Percentiles rank a stretch among this genome's conserved stretches.
phyloP scores from a whole-genome alignment of 306 rosid genomes.

The Malus orientalis region DNA sequence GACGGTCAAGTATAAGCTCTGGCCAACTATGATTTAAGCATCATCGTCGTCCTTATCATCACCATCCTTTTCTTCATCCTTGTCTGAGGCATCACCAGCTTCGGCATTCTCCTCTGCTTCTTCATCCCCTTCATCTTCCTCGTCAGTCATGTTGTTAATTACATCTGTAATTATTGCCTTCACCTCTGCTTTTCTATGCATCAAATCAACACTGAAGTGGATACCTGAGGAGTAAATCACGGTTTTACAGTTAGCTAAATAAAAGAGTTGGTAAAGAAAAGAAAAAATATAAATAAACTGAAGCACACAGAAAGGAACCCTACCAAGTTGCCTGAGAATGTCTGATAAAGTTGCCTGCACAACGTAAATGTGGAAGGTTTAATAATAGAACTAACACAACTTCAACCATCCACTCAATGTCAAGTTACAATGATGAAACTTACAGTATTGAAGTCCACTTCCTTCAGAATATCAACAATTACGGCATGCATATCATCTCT shows the following conservation, averaged over 20 bases:
- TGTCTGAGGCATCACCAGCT: constrained; percentile 43
- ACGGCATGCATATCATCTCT: constrained; percentile 77
- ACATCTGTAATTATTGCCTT: constrained; percentile 95
- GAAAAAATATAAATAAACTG: background rate
- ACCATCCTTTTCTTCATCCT: constrained; percentile 27
- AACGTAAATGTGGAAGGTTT: constrained; percentile 2
- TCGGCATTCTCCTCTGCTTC: constrained; percentile 41
- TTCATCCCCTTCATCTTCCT: constrained; percentile 74
- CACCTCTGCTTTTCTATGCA: constrained; percentile 97
- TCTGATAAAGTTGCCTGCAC: constrained; percentile 96
- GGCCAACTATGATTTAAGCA: constrained; percentile 13
- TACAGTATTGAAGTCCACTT: constrained; percentile 94
- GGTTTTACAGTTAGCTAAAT: constrained; percentile 13
- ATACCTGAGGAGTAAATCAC: constrained; percentile 44
- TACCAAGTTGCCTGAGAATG: constrained; percentile 95
- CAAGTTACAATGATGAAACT: constrained; percentile 18
- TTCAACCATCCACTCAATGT: constrained; percentile 1
- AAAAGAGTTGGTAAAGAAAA: background rate
- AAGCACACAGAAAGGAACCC: background rate
- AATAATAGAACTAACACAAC: background rate
- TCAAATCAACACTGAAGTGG: constrained; percentile 83
- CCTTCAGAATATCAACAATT: constrained; percentile 78
- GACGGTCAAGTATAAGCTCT: constrained; percentile 19
- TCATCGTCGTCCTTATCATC: constrained; percentile 9
- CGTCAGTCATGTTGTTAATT: constrained; percentile 90